phyloP scores from a whole-genome alignment of 148 eudicot species.

The Gaultheria prostrata region DNA sequence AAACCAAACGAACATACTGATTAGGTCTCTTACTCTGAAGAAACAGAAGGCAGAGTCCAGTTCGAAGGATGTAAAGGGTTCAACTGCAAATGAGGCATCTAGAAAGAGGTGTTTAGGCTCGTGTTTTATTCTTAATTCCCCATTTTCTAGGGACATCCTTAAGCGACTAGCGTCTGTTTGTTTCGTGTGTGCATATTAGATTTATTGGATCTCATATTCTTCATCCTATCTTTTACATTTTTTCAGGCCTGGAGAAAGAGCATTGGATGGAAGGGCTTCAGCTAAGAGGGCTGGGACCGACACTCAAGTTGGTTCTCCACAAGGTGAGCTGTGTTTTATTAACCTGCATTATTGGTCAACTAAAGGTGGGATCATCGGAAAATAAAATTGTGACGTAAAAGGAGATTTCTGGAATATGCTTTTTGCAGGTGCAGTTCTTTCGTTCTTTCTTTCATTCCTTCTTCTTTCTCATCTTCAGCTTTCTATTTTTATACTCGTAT shows the following conservation, averaged over 20 bases:
- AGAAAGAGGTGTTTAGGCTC: conserved; percentile 60
- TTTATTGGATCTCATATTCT: not conserved
- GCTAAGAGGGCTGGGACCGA: conserved; percentile 59
- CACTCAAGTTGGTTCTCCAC: conserved; percentile 43
- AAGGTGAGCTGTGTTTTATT: conserved; percentile 38
- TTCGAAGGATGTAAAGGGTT: conserved; percentile 41
- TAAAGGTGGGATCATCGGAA: not conserved
- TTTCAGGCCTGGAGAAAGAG: conserved; percentile 67
- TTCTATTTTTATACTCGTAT: too few species aligned
- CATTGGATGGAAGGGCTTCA: conserved; percentile 61
- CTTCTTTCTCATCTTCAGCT: too few species aligned
- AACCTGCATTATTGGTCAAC: not conserved
- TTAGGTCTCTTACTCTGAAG: conserved; percentile 81
- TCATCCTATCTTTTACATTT: not conserved
- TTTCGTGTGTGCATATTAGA: not conserved
- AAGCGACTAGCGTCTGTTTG: not conserved
- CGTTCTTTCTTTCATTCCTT: too few species aligned
- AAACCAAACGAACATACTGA: conserved; percentile 80
- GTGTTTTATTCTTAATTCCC: not conserved
- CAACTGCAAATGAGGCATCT: conserved; percentile 45
- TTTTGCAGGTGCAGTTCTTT: too few species aligned
- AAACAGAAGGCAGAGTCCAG: conserved; percentile 58
- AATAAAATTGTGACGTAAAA: not conserved
- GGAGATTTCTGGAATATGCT: not conserved
- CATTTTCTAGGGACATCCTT: not conserved